Evolutionary conservation across 2,329 filamentous ascomycete genomes (phyloP).

Genomic region (Oidium heveae): DNA sequence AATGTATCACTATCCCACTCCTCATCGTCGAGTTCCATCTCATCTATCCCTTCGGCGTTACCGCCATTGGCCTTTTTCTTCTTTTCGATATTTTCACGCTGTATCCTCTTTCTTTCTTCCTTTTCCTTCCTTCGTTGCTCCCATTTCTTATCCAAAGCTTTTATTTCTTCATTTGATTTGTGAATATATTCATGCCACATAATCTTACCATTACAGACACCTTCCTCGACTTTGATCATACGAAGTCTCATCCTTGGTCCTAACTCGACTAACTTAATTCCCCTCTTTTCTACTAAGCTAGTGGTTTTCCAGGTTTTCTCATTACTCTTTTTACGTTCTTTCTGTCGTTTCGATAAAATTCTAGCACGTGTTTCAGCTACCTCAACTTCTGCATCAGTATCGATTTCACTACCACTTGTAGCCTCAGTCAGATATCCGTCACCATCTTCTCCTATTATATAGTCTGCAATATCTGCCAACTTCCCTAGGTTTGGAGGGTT

Average conservation of each 20-base stretch:
- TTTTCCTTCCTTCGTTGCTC: slow-evolving; percentile 54
- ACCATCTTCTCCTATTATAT: slow-evolving; percentile 55
- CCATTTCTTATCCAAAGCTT: slow-evolving; percentile 63
- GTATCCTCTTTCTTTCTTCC: slow-evolving; percentile 53
- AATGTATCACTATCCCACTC: slow-evolving; percentile 16
- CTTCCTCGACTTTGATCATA: slow-evolving; percentile 89
- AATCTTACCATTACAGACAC: slow-evolving; percentile 64
- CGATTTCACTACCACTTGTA: slow-evolving; percentile 69
- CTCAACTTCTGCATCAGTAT: slow-evolving; percentile 90
- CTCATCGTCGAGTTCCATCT: slow-evolving; percentile 21
- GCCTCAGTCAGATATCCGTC: slow-evolving; percentile 67
- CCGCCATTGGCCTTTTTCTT: slow-evolving; percentile 35
- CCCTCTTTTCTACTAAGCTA: slow-evolving; percentile 38
- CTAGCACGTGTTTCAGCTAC: slow-evolving; percentile 39
- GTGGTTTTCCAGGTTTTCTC: slow-evolving; percentile 18
- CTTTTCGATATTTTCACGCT: slow-evolving; percentile 73
- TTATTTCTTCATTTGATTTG: slow-evolving; percentile 56
- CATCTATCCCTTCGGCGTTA: slow-evolving; percentile 24
- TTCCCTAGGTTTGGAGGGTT: slow-evolving; percentile 71
- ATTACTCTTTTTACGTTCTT: slow-evolving; percentile 18
- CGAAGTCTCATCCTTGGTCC: slow-evolving; percentile 74
- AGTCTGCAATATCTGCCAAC: slow-evolving; percentile 82
- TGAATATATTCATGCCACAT: slow-evolving; percentile 95
- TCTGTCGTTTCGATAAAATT: slow-evolving; percentile 24
- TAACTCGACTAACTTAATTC: slow-evolving; percentile 76